phyloP scores from a whole-genome alignment of 2,329 filamentous ascomycete genomes.

The Ophiocordyceps polyrhachis-furcata region DNA sequence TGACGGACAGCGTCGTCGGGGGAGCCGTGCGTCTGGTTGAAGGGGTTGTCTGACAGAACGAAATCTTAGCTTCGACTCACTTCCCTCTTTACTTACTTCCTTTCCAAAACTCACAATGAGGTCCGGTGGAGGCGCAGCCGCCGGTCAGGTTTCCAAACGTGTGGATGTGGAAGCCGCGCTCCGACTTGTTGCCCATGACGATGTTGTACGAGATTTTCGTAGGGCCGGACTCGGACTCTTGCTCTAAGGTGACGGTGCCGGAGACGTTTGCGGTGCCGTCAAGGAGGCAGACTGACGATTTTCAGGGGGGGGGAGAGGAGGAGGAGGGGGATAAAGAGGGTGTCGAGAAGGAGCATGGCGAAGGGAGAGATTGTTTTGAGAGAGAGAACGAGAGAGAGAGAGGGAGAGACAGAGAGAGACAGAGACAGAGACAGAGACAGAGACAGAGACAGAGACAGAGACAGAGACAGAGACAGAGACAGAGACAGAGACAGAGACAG shows the following conservation, averaged over 20 bases:
- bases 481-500: too few species aligned
- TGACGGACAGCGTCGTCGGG: slow-evolving; percentile 71
- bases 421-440: too few species aligned
- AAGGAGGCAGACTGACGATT: slow-evolving; percentile 90
- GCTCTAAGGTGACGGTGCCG: slow-evolving; percentile 90
- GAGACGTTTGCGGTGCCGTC: slow-evolving; percentile 93
- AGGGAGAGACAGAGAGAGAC: too few species aligned
- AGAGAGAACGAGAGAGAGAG: too few species aligned
- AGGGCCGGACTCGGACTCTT: slow-evolving; percentile 59
- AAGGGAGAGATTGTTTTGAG: too few species aligned
- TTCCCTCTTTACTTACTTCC: too few species aligned
- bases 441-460: too few species aligned
- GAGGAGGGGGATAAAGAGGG: too few species aligned
- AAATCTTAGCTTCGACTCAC: too few species aligned
- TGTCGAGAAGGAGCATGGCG: too few species aligned
- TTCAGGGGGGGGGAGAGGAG: too few species aligned
- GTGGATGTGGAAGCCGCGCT: slow-evolving; percentile 97
- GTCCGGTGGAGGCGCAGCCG: slow-evolving; percentile 93
- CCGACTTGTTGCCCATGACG: slow-evolving; percentile 78
- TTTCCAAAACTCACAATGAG: slow-evolving; percentile 96
- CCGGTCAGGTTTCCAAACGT: slow-evolving; percentile 99
- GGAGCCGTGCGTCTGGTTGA: slow-evolving; percentile 79
- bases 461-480: too few species aligned
- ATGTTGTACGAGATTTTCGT: slow-evolving; percentile 89
- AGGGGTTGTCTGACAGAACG: slow-evolving; percentile 78